These are phyloP conservation scores for Dipodascus geniculatus DNA, from an alignment of 805 yeast genomes.

Conservation along the genomic window DNA sequence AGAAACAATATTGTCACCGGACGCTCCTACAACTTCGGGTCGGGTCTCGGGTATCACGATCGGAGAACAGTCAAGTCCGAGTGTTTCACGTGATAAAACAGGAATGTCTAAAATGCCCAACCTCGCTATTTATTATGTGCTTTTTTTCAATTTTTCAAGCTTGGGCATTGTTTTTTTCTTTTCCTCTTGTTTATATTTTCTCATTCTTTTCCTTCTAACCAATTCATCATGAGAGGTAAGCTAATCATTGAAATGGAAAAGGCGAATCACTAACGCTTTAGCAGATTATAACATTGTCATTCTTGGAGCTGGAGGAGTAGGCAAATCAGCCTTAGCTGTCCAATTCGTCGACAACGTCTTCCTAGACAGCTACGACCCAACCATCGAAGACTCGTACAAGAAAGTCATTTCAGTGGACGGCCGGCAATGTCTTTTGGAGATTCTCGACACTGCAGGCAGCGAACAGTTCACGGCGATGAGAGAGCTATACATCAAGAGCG, in stretches of 20 bases:
- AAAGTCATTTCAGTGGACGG: conserved; percentile 84
- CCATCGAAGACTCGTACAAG: conserved; percentile 91
- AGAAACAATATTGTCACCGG: no score
- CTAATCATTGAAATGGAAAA: no score
- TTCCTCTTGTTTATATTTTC: not conserved
- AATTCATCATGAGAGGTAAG: not conserved
- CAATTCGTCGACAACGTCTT: conserved; percentile 87
- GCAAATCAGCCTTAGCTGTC: conserved; percentile 68
- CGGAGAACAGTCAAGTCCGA: no score
- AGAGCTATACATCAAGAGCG: conserved; percentile 56
- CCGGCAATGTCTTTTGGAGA: conserved; percentile 74
- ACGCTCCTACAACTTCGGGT: no score
- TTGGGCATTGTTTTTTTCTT: not conserved
- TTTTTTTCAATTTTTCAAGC: not conserved
- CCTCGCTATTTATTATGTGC: no score
- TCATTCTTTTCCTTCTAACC: not conserved
- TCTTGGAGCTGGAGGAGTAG: conserved; percentile 95
- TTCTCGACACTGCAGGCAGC: conserved; percentile 85
- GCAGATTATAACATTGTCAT: conserved; percentile 84
- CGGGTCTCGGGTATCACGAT: no score
- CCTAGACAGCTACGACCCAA: conserved; percentile 88
- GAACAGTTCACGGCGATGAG: conserved; percentile 96
- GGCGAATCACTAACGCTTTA: not conserved
- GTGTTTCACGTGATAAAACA: no score
- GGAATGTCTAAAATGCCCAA: no score